Evolutionary conservation across 2,329 filamentous ascomycete species (phyloP).

Genomic region (Tolypocladium guangdongense): DNA sequence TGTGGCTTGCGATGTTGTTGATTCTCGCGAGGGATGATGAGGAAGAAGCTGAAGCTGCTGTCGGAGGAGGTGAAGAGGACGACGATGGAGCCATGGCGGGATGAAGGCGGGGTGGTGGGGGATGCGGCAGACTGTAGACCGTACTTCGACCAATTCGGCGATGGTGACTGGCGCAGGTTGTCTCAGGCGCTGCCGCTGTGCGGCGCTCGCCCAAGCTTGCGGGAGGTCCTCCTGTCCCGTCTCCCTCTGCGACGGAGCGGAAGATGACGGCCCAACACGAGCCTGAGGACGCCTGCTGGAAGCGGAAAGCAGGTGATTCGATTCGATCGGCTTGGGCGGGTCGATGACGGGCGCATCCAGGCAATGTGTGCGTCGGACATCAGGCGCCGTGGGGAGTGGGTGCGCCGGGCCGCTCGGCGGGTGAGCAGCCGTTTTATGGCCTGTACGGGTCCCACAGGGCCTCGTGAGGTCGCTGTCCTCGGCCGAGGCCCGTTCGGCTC

Average conservation of each 20-base stretch:
- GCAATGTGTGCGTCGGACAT: background rate
- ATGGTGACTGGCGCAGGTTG: background rate
- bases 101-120: slow-evolving; percentile 1
- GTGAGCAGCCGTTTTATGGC: slow-evolving; percentile 4
- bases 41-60: slow-evolving; percentile 17
- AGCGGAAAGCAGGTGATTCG: background rate
- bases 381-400: too few relatives aligned
- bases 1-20: slow-evolving; percentile 56
- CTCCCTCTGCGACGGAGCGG: background rate
- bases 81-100: slow-evolving; percentile 10
- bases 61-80: slow-evolving; percentile 7
- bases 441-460: background rate
- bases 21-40: slow-evolving; percentile 41
- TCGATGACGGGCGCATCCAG: background rate
- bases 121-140: too few relatives aligned
- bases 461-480: background rate
- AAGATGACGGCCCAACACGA: background rate
- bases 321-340: background rate
- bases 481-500: slow-evolving; percentile 8
- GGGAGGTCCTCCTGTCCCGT: too few relatives aligned
- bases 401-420: background rate
- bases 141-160: background rate
- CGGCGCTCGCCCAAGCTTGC: background rate
- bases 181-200: background rate
- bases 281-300: background rate